Evolutionary conservation across 345 rosid species (phyloP), one percentile per base, ranked within the genome.

Genomic region (Citrus medica): DNA sequence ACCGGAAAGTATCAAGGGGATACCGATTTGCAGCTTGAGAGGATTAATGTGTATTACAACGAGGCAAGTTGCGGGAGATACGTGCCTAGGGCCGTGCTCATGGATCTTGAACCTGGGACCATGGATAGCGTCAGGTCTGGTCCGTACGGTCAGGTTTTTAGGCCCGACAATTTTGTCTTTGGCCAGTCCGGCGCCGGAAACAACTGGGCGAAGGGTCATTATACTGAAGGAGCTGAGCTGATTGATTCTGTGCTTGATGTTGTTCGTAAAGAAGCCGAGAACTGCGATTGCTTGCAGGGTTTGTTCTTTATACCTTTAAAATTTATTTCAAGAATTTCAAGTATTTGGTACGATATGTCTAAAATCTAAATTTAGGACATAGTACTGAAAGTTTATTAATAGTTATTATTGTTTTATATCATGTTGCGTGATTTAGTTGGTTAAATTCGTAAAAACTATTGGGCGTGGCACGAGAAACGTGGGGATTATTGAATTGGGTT

Each of bases 171-270:
- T 79, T 86, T 86, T 2, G 84, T 84, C 67, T 86, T 84, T 32
- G 87, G 89, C 4, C 84, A 86, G 75, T 84, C 89, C 37, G 89
- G 89, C 17, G 89, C 89, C 5, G 87, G 87, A 22, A 86, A 86
- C 80, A 86, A 86, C 78, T 86, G 89, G 86, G 87, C 87, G 37
- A 82, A 86, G 74, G 87, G 88, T 1, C 88, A 79, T 66, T 83
- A 86, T 67, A 86, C 86, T 7, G 83, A 86, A 28, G 88, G 86
- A 5, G 88, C 86, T 0, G 85, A 83, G 82, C 59, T 86, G 80
- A 86, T 86, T 51, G 86, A 86, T 72, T 81, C 82, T 3, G 86
- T 83, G 46, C 85, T 86, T 28, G 88, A 83, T 64, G 86, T 86
- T 72, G 88, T 86, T 10, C 82, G 88, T 10, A 83, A 83, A 58